Conservation (phyloP, 768 basidiomycete species). For the Boletus reticuloceps region DNA sequence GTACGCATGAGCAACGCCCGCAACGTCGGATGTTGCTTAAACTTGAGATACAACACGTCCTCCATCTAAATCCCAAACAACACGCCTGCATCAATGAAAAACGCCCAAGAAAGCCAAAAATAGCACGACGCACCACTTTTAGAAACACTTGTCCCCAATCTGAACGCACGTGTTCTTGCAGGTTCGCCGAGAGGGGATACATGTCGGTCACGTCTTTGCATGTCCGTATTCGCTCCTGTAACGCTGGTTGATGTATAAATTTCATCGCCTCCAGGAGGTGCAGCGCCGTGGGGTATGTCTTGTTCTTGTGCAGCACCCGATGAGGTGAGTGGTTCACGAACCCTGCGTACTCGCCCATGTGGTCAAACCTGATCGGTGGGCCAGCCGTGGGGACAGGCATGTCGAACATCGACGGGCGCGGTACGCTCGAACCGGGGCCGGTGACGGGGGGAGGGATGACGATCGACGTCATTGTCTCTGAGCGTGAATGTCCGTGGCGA, state of each 20-base stretch:
- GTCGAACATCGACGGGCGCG: background rate
- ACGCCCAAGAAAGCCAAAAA: background rate
- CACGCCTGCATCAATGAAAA: background rate
- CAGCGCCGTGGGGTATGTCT: slow-evolving; percentile 62
- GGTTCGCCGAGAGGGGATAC: slow-evolving; percentile 32
- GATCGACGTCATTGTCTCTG: slow-evolving; percentile 20
- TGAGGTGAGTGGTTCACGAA: slow-evolving; percentile 71
- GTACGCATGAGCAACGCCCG: slow-evolving; percentile 55
- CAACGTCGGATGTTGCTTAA: slow-evolving; percentile 65
- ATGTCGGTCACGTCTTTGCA: slow-evolving; percentile 40
- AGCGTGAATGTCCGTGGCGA: slow-evolving; percentile 13
- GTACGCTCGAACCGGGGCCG: background rate
- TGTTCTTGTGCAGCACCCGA: slow-evolving; percentile 52
- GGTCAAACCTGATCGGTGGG: slow-evolving; percentile 40
- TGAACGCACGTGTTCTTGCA: slow-evolving; percentile 37
- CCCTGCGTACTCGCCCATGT: slow-evolving; percentile 38
- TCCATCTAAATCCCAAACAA: slow-evolving; percentile 45
- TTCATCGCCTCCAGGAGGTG: slow-evolving; percentile 79
- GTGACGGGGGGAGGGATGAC: slow-evolving; percentile 19
- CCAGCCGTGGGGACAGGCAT: slow-evolving; percentile 18
- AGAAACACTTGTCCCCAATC: slow-evolving; percentile 60
- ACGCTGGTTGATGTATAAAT: slow-evolving; percentile 50
- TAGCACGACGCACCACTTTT: slow-evolving; percentile 40
- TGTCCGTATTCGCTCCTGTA: slow-evolving; percentile 56
- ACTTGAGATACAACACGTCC: slow-evolving; percentile 64